These are phyloP conservation scores for Pythium biforme DNA, from an alignment of 352 stramenopile genomes.

Conservation along the genomic window DNA sequence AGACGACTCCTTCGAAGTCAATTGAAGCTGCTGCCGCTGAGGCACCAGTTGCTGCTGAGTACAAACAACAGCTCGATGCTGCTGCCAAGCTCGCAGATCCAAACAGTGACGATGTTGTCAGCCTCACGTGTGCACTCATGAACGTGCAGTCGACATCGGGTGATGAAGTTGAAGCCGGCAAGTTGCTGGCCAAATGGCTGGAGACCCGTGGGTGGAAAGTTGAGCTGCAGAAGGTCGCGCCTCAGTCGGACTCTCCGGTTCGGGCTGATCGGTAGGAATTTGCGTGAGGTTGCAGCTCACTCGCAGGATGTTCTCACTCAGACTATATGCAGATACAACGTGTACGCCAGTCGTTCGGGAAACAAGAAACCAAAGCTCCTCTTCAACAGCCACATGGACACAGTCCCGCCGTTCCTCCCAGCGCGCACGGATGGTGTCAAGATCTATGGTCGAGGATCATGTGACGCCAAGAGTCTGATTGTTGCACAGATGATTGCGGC, in stretches of 20 bases:
- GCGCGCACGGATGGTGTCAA: constrained; percentile 63
- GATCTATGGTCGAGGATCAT: constrained; percentile 77
- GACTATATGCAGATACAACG: constrained; percentile 55
- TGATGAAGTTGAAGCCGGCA: constrained; percentile 68
- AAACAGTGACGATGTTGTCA: constrained; percentile 64
- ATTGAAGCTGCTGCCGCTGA: constrained; percentile 5
- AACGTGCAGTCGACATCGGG: constrained; percentile 71
- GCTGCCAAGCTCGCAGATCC: constrained; percentile 50
- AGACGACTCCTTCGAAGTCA: constrained; percentile 28
- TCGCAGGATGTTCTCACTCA: background rate
- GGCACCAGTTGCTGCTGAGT: constrained; percentile 36
- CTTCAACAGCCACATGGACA: constrained; percentile 90
- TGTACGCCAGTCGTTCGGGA: constrained; percentile 63
- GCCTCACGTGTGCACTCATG: constrained; percentile 63
- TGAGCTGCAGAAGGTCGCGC: constrained; percentile 67
- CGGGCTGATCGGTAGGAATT: constrained; percentile 50
- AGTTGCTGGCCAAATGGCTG: constrained; percentile 68
- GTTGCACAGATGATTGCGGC: constrained; percentile 81
- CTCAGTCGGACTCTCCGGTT: constrained; percentile 55
- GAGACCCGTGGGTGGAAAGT: constrained; percentile 65
- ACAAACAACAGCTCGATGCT: constrained; percentile 41
- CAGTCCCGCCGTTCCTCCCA: constrained; percentile 67
- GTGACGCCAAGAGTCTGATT: constrained; percentile 83
- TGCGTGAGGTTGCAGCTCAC: background rate
- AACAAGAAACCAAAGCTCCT: constrained; percentile 58